Percentiles rank a stretch among this genome's conserved stretches.
Conservation (phyloP, 768 basidiomycete species). For the Boletus edulis region DNA sequence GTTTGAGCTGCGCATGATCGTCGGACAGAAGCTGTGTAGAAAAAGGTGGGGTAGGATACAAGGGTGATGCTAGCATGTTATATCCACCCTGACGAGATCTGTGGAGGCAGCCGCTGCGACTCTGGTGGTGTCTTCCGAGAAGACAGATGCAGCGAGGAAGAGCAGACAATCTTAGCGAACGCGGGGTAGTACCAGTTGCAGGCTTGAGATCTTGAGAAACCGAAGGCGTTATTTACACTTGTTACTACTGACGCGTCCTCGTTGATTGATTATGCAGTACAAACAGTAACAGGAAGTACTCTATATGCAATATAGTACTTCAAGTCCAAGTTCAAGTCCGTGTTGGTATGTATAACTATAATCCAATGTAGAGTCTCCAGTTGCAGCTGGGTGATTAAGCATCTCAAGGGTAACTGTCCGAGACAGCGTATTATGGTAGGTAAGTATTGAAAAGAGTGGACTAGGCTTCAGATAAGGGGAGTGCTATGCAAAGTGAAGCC, state of each 20-base stretch:
- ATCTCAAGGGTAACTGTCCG: background rate
- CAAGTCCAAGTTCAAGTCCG: too few species aligned
- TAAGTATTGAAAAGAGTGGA: slow-evolving; percentile 9
- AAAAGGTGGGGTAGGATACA: slow-evolving; percentile 54
- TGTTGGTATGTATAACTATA: background rate
- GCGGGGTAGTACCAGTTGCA: background rate
- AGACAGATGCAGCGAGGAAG: slow-evolving; percentile 10
- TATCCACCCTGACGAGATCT: slow-evolving; percentile 9
- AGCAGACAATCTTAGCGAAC: slow-evolving; percentile 17
- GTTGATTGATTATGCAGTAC: slow-evolving; percentile 3
- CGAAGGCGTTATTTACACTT: slow-evolving; percentile 25
- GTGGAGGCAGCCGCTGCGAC: background rate
- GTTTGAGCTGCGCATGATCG: slow-evolving; percentile 55
- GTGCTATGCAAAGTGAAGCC: background rate
- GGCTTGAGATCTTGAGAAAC: slow-evolving; percentile 8
- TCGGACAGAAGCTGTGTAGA: slow-evolving; percentile 48
- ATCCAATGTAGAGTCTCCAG: background rate
- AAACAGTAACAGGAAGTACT: too few species aligned
- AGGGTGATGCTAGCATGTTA: slow-evolving; percentile 68
- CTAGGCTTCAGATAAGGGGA: background rate
- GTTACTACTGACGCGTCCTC: slow-evolving; percentile 19
- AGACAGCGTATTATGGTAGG: background rate
- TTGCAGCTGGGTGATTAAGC: background rate
- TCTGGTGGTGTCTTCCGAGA: slow-evolving; percentile 2
- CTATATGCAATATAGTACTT: too few species aligned